Conservation (phyloP, 352 stramenopile genomes). For the Phytophthora sansomeana region DNA sequence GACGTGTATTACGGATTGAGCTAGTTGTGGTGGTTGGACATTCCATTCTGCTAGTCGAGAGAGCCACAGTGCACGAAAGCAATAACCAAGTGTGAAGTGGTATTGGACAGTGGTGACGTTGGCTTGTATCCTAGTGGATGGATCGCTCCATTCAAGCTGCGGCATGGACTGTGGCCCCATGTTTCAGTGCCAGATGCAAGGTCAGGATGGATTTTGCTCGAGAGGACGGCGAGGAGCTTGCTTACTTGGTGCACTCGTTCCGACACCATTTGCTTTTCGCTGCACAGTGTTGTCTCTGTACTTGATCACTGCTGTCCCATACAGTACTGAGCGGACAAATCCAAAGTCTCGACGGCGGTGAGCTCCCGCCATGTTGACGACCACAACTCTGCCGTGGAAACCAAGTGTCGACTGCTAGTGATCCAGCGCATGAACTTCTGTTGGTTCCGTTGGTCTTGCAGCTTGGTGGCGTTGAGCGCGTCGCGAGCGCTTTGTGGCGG, state of each 20-base stretch:
- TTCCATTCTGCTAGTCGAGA: conserved; percentile 2
- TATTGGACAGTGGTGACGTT: too few relatives aligned
- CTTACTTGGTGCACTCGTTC: neutral
- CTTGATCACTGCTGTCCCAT: conserved; percentile 12
- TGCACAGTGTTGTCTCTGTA: conserved; percentile 2
- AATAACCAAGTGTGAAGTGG: neutral
- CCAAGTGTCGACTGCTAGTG: neutral
- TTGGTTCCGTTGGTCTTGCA: neutral
- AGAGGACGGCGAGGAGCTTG: neutral
- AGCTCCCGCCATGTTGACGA: neutral
- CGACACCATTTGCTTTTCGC: neutral
- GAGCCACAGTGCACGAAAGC: neutral
- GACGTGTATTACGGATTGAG: neutral
- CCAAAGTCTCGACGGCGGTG: neutral
- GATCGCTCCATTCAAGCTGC: neutral
- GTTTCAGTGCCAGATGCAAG: neutral
- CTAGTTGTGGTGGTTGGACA: neutral
- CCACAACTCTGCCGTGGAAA: neutral
- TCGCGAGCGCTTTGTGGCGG: conserved; percentile 7
- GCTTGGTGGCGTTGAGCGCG: conserved; percentile 13
- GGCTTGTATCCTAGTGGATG: neutral
- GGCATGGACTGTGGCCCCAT: neutral
- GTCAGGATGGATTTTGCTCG: neutral
- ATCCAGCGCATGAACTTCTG: neutral
- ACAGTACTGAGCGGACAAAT: conserved; percentile 14